Evolutionary conservation across 306 rosid species (phyloP), one percentile per base, ranked within the genome.

Genomic region (Nissolia schottii): DNA sequence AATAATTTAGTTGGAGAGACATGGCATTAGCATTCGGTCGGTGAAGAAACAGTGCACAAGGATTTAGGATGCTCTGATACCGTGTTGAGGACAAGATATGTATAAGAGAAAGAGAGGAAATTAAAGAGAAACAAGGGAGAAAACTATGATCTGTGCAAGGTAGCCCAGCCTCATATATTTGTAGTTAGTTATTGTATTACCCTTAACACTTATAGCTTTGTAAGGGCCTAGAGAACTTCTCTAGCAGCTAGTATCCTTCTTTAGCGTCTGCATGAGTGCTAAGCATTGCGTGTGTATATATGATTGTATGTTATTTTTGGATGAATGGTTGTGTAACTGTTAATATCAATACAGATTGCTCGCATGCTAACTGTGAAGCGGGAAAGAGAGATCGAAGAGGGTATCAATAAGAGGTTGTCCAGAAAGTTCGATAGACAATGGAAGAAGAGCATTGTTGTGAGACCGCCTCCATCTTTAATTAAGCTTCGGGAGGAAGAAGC

Each of bases 351-450:
- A 19, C 71, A 91, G 99, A 40, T 89, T 87, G 93, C 99, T 77
- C 96, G 99, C 31, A 68, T 95, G 96, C 96, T 91, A 22, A 95
- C 99, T 5, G 96, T 91, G 59, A 89, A 80, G 84, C 85, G 96
- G 10, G 99, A 95, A 86, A 86, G 97, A 83, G 96, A 95, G 84
- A 45, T 91, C 3, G 99, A 91, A 70, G 90, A 88, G 68, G 99
- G 99, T 46, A 87, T 91, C 7, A 78, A 73, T 22, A 95, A 91
- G 85, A 81, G 99, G 74, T 77, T 89, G 78, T 95, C 99, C 19
- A 84, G 99, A 83, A 95, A 95, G 86, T 79, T 91, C 2, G 97
- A 95, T 63, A 80, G 82, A 32, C 57, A 86, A 77, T 91, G 99
- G 99, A 91, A 86, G 96, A 89, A 40, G 65, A 86, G 82, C 86